Evolutionary conservation across 2,329 filamentous ascomycete genomes (phyloP), one percentile per base, ranked within the genome.

Genomic region (Berkeleyomyces basicola): DNA sequence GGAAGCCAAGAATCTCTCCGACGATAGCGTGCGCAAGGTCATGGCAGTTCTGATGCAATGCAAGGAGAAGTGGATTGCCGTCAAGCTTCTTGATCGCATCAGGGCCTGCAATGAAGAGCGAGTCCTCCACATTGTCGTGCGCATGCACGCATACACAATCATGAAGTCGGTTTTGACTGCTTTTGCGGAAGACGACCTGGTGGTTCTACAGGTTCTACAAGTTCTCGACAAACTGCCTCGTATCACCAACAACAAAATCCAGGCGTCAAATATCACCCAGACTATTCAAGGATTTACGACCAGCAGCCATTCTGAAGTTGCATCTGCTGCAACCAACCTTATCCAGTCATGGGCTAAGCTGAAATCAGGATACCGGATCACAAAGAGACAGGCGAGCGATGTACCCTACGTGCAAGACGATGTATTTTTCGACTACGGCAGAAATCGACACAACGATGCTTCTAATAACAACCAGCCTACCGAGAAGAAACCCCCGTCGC

Each of bases 41-140:
- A 96, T 96, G 90, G 91, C 92, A 33, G 87, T 90, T 61, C 82
- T 99, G 64, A 91, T 96, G 84, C 92, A 96, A 73, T 96, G 90
- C 79, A 95, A 96, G 74, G 93, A 99, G 78, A 96, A 96, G 74
- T 99, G 93, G 93, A 96, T 99, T 73, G 90, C 89, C 2, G 90
- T 96, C 74, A 97, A 97, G 75, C 78, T 99, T 63, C 82, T 99
- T 65, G 82, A 85, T 67, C 91, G 93, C 61, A 90, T 99, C 66
- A 89, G 96, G 73, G 81, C 82, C 47, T 91, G 87, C 70, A 82
- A 92, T 58, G 90, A 96, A 68, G 90, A 96, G 70, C 84, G 84
- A 66, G 89, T 96, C 63, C 84, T 88, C 65, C 88, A 93, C 72
- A 84, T 87, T 61, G 90, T 97, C 46, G 88, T 96, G 70, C 88